Evolutionary conservation across 805 yeast species (phyloP).

Genomic region (Lachancea sp.): DNA sequence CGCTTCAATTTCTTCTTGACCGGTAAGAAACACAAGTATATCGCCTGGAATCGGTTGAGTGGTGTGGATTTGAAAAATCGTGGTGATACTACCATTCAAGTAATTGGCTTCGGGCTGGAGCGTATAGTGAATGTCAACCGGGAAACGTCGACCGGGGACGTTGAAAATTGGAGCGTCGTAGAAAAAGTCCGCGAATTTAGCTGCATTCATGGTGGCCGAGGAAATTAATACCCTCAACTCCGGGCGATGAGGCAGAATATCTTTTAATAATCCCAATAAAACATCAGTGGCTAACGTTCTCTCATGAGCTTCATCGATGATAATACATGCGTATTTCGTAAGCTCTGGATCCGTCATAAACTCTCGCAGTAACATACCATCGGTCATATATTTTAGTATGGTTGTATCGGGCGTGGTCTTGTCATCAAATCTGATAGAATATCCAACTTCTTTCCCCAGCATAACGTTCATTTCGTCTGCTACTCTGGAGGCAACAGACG

Average conservation of each 20-base stretch:
- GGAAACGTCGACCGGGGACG: constrained; percentile 90
- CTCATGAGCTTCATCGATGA: constrained; percentile 97
- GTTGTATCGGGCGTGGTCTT: constrained; percentile 54
- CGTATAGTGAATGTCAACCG: constrained; percentile 81
- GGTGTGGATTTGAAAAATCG: constrained; percentile 81
- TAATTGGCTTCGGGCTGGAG: constrained; percentile 87
- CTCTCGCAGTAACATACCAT: constrained; percentile 90
- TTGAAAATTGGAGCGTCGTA: constrained; percentile 77
- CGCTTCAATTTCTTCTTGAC: constrained; percentile 92
- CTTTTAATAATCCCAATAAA: constrained; percentile 72
- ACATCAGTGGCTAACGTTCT: constrained; percentile 89
- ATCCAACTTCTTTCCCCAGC: constrained; percentile 89
- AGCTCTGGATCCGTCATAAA: constrained; percentile 70
- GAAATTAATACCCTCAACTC: constrained; percentile 76
- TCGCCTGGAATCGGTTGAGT: constrained; percentile 61
- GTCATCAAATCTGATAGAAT: constrained; percentile 83
- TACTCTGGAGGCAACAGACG: constrained; percentile 82
- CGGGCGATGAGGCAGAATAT: constrained; percentile 52
- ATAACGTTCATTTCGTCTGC: constrained; percentile 78
- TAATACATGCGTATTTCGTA: constrained; percentile 64
- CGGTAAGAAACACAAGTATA: constrained; percentile 84
- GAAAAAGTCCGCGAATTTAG: constrained; percentile 77
- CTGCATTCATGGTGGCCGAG: constrained; percentile 92
- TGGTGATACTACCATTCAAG: constrained; percentile 79
- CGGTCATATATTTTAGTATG: constrained; percentile 82